These are phyloP conservation scores for Hyaloraphidium curvatum DNA, from an alignment of 192 early-diverging fungal species.

Conservation along the genomic window DNA sequence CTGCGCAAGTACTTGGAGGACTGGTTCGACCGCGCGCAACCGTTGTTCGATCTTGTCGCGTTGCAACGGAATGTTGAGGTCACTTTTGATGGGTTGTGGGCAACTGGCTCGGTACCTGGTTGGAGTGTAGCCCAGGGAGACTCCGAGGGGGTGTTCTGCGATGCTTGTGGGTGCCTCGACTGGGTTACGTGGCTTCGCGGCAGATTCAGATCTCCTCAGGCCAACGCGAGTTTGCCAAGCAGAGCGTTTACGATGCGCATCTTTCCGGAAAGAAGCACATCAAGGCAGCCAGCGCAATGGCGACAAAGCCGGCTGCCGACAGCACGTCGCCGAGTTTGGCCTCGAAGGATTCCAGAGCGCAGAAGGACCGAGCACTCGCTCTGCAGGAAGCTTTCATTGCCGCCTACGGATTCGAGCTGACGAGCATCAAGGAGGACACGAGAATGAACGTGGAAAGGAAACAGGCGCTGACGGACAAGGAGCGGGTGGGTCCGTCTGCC, in stretches of 20 bases:
- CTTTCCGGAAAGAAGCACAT: slow-evolving; percentile 79
- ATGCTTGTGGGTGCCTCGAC: slow-evolving; percentile 26
- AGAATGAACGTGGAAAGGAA: slow-evolving; percentile 74
- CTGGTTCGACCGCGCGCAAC: slow-evolving; percentile 53
- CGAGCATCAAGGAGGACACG: slow-evolving; percentile 47
- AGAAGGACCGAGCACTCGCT: slow-evolving; percentile 22
- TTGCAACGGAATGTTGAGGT: slow-evolving; percentile 23
- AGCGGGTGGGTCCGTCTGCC: slow-evolving; percentile 22
- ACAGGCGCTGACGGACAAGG: slow-evolving; percentile 74
- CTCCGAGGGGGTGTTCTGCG: slow-evolving; percentile 42
- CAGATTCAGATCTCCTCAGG: slow-evolving; percentile 15
- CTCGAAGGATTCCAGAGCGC: too few relatives aligned
- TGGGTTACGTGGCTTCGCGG: background rate
- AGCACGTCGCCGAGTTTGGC: too few relatives aligned
- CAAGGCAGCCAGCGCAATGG: slow-evolving; percentile 35
- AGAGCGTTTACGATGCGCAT: slow-evolving; percentile 69
- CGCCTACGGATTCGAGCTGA: slow-evolving; percentile 22
- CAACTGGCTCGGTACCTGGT: slow-evolving; percentile 26
- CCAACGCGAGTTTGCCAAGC: slow-evolving; percentile 61
- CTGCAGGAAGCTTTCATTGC: slow-evolving; percentile 36
- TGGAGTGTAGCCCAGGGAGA: slow-evolving; percentile 31
- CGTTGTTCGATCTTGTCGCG: slow-evolving; percentile 46
- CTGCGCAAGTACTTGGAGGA: slow-evolving; percentile 48
- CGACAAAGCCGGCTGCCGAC: too few relatives aligned
- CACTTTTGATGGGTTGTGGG: slow-evolving; percentile 48